Evolutionary conservation across 169 alveolate genomes (phyloP), one percentile per base, ranked within the genome.

Genomic region (Plasmodium vivax): DNA sequence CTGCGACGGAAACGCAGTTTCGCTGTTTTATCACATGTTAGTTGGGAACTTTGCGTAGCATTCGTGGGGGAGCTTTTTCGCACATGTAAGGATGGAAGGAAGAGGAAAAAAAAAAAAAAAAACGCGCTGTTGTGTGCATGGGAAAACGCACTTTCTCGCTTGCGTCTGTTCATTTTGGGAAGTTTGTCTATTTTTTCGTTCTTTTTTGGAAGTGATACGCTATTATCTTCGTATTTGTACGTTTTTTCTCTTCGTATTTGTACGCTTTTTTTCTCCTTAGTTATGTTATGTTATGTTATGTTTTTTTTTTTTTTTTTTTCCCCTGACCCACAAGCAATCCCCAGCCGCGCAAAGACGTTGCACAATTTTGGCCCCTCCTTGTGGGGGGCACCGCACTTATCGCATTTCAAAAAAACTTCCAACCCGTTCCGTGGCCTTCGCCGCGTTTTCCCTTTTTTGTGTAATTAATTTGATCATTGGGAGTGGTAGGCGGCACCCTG

Each of bases 21-120:
- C 56, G 27, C 68, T 87, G 72, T 87, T 87, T 77, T 87, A 75
- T 56, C 88, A 87, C 34, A 87, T 87, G 93, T 38, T 87, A 77
- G 30, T 87, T 77, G 30, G 79, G n/a, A 87, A 54, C n/a, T 30
- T 85, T 74, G 30, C n/a, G 38, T 43, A 36, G 34, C n/a, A 10
- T 38, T 81, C 36, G 23, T 43, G 77, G 68, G 30, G 68, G 38
- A 81, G 38, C 41, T 19, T 23, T 36, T 14, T 51, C 16, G 23
- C 77, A 68, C 2, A 81, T 16, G 6, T 14, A 30, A 14, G 41
- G 16, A 32, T 38, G 56, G 58, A 80, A 19, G 58, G 36, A 51
- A 12, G 68, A 77, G 16, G 41, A 4, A 38, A 34, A 10, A 77
- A 27, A 8, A 80, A 80, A 80, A 43, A 80, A 10, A 23, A 16